Evolutionary conservation across 2,329 filamentous ascomycete species (phyloP).

Genomic region (Gnomoniopsis sp.): DNA sequence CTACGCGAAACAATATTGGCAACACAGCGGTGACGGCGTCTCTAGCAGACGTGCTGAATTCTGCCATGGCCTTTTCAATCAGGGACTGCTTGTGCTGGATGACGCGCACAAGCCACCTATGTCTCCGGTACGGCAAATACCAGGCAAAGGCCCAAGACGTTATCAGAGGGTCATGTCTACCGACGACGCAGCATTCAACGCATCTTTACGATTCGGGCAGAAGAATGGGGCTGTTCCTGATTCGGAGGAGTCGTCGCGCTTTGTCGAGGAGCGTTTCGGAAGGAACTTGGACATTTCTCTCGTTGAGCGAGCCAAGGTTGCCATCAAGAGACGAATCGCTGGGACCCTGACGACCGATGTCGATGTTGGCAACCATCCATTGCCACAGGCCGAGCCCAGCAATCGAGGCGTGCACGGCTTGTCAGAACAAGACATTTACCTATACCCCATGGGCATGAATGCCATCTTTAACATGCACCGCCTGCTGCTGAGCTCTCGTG

Average conservation of each 20-base stretch:
- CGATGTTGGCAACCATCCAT: conserved; percentile 56
- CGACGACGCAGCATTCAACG: conserved; percentile 25
- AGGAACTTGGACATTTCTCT: conserved; percentile 81
- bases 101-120: conserved; percentile 20
- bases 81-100: conserved; percentile 53
- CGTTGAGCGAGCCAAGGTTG: conserved; percentile 77
- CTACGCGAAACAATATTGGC: conserved; percentile 92
- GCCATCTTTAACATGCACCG: conserved; percentile 88
- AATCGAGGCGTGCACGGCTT: conserved; percentile 61
- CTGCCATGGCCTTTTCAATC: conserved; percentile 70
- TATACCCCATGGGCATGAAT: conserved; percentile 91
- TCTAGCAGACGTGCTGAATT: conserved; percentile 92
- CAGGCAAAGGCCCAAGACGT: conserved; percentile 69
- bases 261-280: conserved; percentile 92
- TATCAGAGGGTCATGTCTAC: conserved; percentile 63
- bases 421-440: conserved; percentile 80
- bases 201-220: conserved; percentile 16
- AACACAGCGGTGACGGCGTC: conserved; percentile 89
- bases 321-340: conserved; percentile 82
- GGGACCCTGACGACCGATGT: conserved; percentile 74
- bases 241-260: conserved; percentile 67
- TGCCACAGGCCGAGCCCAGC: conserved; percentile 45
- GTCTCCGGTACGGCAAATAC: conserved; percentile 30
- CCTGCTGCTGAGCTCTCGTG: conserved; percentile 62
- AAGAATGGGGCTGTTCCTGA: conserved; percentile 30